Conservation (phyloP, 495 filamentous ascomycete genomes). For the Penicillium goetzii region DNA sequence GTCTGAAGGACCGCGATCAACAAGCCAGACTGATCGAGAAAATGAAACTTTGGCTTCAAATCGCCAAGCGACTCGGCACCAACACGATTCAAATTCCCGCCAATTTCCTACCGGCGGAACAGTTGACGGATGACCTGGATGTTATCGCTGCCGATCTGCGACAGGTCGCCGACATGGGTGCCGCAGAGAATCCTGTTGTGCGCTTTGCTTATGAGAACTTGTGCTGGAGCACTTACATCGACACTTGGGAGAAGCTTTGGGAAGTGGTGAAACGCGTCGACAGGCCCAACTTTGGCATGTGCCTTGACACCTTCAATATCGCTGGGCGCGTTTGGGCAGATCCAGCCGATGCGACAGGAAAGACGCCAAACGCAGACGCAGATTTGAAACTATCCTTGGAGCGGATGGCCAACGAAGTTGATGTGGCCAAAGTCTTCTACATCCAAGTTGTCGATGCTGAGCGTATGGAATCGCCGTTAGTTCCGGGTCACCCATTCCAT, state of each 20-base stretch:
- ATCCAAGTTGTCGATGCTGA: slow-evolving; percentile 76
- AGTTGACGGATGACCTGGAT: slow-evolving; percentile 56
- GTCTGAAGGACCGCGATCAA: slow-evolving; percentile 59
- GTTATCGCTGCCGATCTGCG: slow-evolving; percentile 67
- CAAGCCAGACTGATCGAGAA: slow-evolving; percentile 60
- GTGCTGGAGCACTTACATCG: slow-evolving; percentile 65
- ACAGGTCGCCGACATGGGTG: slow-evolving; percentile 40
- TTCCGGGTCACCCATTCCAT: slow-evolving; percentile 63
- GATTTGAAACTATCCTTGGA: slow-evolving; percentile 59
- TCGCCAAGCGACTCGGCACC: slow-evolving; percentile 62
- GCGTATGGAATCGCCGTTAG: slow-evolving; percentile 56
- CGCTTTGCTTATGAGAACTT: slow-evolving; percentile 71
- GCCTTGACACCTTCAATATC: slow-evolving; percentile 79
- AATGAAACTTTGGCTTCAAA: slow-evolving; percentile 63
- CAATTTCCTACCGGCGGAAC: slow-evolving; percentile 59
- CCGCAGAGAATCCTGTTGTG: slow-evolving; percentile 47
- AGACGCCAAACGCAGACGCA: slow-evolving; percentile 57
- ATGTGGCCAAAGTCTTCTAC: slow-evolving; percentile 68
- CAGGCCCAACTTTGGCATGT: slow-evolving; percentile 70
- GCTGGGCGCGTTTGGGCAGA: slow-evolving; percentile 71
- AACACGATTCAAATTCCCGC: slow-evolving; percentile 69
- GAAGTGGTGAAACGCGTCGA: slow-evolving; percentile 64
- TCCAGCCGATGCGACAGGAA: slow-evolving; percentile 55
- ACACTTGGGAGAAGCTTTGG: slow-evolving; percentile 70
- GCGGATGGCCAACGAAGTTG: slow-evolving; percentile 55